These are phyloP conservation scores for Mangifera indica DNA, from an alignment of 345 rosid genomes.

Conservation along the genomic window DNA sequence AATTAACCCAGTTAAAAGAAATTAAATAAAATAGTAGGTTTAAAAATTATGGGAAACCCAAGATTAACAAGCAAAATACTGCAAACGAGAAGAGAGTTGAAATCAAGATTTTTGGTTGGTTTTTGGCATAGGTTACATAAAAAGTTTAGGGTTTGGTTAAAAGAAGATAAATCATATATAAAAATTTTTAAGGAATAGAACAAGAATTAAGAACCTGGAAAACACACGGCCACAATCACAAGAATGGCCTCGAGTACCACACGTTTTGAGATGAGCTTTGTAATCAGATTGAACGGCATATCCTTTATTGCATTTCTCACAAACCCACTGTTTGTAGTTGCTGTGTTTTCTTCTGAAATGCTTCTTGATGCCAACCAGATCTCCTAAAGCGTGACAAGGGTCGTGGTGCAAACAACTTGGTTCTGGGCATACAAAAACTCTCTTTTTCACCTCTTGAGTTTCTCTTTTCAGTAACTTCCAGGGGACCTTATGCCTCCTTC, in stretches of 20 bases:
- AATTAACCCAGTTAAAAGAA: neutral
- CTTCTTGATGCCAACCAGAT: slow-evolving; percentile 82
- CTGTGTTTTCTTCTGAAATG: slow-evolving; percentile 80
- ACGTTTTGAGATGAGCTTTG: slow-evolving; percentile 86
- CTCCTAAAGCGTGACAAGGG: slow-evolving; percentile 84
- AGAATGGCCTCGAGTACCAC: slow-evolving; percentile 86
- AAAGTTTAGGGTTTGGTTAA: slow-evolving; percentile 13
- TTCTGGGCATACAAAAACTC: slow-evolving; percentile 83
- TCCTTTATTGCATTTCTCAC: slow-evolving; percentile 74
- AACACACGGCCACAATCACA: slow-evolving; percentile 93
- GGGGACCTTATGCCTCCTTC: slow-evolving; percentile 83
- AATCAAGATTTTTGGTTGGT: neutral
- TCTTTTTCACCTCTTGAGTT: slow-evolving; percentile 59
- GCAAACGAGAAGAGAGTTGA: neutral
- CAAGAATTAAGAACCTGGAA: slow-evolving; percentile 51
- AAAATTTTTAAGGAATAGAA: neutral
- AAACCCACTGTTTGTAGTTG: slow-evolving; percentile 77
- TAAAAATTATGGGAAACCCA: slow-evolving; percentile 2
- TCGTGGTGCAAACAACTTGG: slow-evolving; percentile 76
- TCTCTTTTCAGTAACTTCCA: slow-evolving; percentile 85
- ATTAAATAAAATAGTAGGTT: slow-evolving; percentile 3
- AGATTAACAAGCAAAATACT: neutral
- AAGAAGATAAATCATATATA: neutral
- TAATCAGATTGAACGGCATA: slow-evolving; percentile 89
- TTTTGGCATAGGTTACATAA: neutral